Percentiles rank a stretch among this genome's conserved stretches.
Evolutionary conservation across 768 basidiomycete genomes (phyloP).

Genomic region (Guyanaporus albipodus): DNA sequence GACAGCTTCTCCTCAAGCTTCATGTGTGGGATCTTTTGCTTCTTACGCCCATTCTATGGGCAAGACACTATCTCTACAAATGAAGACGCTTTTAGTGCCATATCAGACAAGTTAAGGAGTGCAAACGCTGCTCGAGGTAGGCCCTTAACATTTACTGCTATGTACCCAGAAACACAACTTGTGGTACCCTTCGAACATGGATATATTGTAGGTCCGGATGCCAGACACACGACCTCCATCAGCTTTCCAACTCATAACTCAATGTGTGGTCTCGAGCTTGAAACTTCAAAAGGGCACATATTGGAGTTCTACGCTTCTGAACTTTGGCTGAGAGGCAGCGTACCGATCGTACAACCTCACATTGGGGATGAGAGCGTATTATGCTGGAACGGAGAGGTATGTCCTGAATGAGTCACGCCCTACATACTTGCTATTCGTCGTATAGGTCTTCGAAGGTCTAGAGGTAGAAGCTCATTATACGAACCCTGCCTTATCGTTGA

Average conservation of each 20-base stretch:
- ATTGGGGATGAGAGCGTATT: slow-evolving; percentile 51
- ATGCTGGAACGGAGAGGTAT: slow-evolving; percentile 86
- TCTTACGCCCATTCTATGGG: slow-evolving; percentile 26
- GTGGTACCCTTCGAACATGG: neutral
- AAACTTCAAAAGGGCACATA: slow-evolving; percentile 20
- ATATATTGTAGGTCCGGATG: slow-evolving; percentile 57
- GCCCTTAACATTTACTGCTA: neutral
- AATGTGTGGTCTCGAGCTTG: slow-evolving; percentile 5
- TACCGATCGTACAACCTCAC: slow-evolving; percentile 67
- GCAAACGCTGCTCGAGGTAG: slow-evolving; percentile 61
- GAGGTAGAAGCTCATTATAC: slow-evolving; percentile 41
- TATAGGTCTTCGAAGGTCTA: slow-evolving; percentile 74
- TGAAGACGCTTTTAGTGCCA: slow-evolving; percentile 16
- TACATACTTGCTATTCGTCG: neutral
- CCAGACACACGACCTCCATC: slow-evolving; percentile 37
- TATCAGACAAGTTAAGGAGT: slow-evolving; percentile 36
- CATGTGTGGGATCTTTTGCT: slow-evolving; percentile 75
- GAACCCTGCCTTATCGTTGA: slow-evolving; percentile 6
- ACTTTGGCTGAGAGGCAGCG: slow-evolving; percentile 62
- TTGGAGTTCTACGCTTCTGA: slow-evolving; percentile 68
- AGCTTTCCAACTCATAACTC: slow-evolving; percentile 5
- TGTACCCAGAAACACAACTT: neutral
- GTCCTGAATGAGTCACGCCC: slow-evolving; percentile 9
- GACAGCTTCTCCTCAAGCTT: no score
- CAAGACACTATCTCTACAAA: slow-evolving; percentile 1